These are phyloP conservation scores for Lachnum nothofagi DNA, from an alignment of 2,329 filamentous ascomycete species.

Conservation along the genomic window DNA sequence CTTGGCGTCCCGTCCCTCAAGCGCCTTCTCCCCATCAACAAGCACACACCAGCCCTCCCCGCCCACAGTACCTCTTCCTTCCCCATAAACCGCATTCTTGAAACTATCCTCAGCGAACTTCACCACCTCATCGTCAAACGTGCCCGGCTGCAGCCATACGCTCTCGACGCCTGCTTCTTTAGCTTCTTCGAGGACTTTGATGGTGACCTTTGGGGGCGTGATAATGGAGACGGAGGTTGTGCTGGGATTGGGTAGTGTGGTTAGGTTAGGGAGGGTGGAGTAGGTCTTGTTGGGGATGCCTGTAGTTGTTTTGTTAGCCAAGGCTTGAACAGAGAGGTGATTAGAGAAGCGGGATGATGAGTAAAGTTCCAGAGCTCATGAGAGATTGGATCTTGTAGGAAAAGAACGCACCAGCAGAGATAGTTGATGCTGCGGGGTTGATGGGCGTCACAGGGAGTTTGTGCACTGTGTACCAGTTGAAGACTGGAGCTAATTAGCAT, in stretches of 20 bases:
- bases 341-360: too few species aligned
- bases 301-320: too few species aligned
- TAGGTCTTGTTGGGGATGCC: constrained; percentile 44
- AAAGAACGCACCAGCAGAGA: too few species aligned
- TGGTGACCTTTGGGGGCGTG: constrained; percentile 75
- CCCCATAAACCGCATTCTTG: constrained; percentile 62
- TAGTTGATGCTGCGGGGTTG: constrained; percentile 65
- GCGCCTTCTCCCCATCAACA: constrained; percentile 70
- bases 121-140: constrained; percentile 72
- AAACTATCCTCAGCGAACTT: constrained; percentile 66
- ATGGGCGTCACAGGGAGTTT: constrained; percentile 73
- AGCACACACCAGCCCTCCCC: constrained; percentile 81
- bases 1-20: constrained; percentile 43
- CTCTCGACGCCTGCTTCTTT: constrained; percentile 65
- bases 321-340: too few species aligned
- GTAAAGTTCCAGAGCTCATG: too few species aligned
- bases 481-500: constrained; percentile 55
- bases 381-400: too few species aligned
- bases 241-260: constrained; percentile 58
- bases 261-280: constrained; percentile 46
- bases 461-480: constrained; percentile 81
- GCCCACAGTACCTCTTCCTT: constrained; percentile 61
- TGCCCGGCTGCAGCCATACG: constrained; percentile 89
- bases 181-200: constrained; percentile 70
- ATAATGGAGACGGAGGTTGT: constrained; percentile 79